Evolutionary conservation across 202 grass and related monocot species (phyloP).

Genomic region (Schoenoplectus triqueter): DNA sequence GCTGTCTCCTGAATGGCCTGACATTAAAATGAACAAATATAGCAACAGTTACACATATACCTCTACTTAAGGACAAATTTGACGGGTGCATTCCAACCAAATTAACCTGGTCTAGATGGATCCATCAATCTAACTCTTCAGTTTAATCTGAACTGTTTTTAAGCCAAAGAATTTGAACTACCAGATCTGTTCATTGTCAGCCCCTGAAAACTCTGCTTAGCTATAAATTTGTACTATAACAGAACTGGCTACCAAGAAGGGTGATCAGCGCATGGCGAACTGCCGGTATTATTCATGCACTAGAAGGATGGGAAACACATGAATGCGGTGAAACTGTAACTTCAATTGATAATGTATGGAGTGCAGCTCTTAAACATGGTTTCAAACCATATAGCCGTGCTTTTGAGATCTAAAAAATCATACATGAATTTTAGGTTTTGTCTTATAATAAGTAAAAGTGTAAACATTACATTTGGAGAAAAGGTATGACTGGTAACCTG

Average conservation of each 20-base stretch:
- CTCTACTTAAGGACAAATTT: neutral
- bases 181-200: neutral
- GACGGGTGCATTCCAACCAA: neutral
- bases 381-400: constrained; percentile 54
- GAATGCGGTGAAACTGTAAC: constrained; percentile 70
- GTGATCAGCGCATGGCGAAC: constrained; percentile 85
- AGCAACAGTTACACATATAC: neutral
- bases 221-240: neutral
- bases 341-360: constrained; percentile 57
- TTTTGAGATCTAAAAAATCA: neutral
- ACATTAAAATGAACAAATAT: neutral
- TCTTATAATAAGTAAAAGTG: neutral
- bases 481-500: neutral
- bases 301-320: constrained; percentile 66
- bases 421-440: constrained; percentile 3
- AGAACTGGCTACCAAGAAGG: constrained; percentile 87
- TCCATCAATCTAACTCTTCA: neutral
- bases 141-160: neutral
- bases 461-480: neutral
- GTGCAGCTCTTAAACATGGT: constrained; percentile 55
- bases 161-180: neutral
- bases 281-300: constrained; percentile 76
- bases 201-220: neutral
- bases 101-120: neutral
- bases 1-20: neutral